phyloP scores from a whole-genome alignment of 495 filamentous ascomycete species.

The Peziza echinospora region DNA sequence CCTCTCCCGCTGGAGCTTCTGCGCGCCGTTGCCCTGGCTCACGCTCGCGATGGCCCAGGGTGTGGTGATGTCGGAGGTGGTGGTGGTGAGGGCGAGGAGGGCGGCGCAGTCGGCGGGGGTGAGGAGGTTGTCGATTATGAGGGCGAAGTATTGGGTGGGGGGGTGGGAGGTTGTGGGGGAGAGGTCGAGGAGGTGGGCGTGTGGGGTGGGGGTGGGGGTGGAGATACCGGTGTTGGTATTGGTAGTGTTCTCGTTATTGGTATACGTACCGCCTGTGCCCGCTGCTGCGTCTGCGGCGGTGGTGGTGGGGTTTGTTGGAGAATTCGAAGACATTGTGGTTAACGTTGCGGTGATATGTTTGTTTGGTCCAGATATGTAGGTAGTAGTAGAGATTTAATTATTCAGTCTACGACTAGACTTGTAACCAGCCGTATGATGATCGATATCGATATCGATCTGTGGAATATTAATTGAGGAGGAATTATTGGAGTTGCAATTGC shows the following conservation, averaged over 20 bases:
- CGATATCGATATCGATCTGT: too few species aligned
- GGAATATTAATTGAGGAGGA: too few species aligned
- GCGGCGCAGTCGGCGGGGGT: slow-evolving; percentile 31
- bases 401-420: too few species aligned
- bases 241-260: neutral
- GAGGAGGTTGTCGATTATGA: slow-evolving; percentile 34
- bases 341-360: too few species aligned
- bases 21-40: slow-evolving; percentile 8
- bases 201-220: slow-evolving; percentile 13
- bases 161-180: too few species aligned
- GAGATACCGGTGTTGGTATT: slow-evolving; percentile 17
- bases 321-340: too few species aligned
- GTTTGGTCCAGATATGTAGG: too few species aligned
- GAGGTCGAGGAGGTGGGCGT: slow-evolving; percentile 15
- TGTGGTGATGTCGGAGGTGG: slow-evolving; percentile 15
- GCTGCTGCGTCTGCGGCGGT: too few species aligned
- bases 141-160: slow-evolving; percentile 23
- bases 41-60: slow-evolving; percentile 17
- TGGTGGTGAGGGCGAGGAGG: slow-evolving; percentile 24
- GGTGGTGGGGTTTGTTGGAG: too few species aligned
- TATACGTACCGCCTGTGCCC: neutral
- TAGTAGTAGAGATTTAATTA: too few species aligned
- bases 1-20: slow-evolving; percentile 4
- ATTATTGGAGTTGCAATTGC: too few species aligned
- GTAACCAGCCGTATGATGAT: too few species aligned